Evolutionary conservation across 2,329 filamentous ascomycete genomes (phyloP).

Genomic region (Lachnellula hyalina): DNA sequence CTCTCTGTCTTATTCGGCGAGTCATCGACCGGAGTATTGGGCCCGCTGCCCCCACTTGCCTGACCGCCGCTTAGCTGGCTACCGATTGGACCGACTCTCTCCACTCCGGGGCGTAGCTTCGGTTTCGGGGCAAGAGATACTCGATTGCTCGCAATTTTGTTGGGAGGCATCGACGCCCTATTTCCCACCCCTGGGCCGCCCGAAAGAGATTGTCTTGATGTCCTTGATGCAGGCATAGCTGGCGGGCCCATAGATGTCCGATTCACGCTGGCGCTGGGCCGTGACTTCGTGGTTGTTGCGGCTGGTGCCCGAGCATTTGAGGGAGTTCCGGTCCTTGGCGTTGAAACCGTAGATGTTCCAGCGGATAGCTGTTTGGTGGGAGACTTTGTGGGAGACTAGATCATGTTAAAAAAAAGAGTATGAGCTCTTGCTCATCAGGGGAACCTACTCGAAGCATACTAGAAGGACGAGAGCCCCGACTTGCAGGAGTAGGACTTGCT

Average conservation of each 20-base stretch:
- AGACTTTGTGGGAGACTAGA: conserved; percentile 70
- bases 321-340: conserved; percentile 61
- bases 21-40: conserved; percentile 26
- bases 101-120: conserved; percentile 26
- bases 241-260: conserved; percentile 67
- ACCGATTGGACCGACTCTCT: conserved; percentile 27
- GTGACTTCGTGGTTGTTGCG: conserved; percentile 40
- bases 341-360: conserved; percentile 48
- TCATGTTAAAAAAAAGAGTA: neutral
- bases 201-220: conserved; percentile 36
- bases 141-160: conserved; percentile 14
- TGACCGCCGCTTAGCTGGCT: conserved; percentile 29
- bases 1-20: conserved; percentile 38
- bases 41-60: conserved; percentile 25
- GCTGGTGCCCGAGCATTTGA: conserved; percentile 45
- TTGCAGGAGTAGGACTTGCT: conserved; percentile 65
- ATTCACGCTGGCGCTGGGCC: conserved; percentile 48
- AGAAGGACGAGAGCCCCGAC: conserved; percentile 48
- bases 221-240: conserved; percentile 27
- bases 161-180: conserved; percentile 17
- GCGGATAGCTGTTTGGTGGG: conserved; percentile 68
- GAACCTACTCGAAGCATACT: conserved; percentile 52
- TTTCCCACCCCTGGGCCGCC: conserved; percentile 32
- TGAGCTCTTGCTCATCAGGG: neutral
- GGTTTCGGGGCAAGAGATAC: conserved; percentile 27